Percentiles rank a stretch among this genome's conserved stretches.
Evolutionary conservation across 176 grass and related monocot genomes (phyloP).

Genomic region (Avena insularis): DNA sequence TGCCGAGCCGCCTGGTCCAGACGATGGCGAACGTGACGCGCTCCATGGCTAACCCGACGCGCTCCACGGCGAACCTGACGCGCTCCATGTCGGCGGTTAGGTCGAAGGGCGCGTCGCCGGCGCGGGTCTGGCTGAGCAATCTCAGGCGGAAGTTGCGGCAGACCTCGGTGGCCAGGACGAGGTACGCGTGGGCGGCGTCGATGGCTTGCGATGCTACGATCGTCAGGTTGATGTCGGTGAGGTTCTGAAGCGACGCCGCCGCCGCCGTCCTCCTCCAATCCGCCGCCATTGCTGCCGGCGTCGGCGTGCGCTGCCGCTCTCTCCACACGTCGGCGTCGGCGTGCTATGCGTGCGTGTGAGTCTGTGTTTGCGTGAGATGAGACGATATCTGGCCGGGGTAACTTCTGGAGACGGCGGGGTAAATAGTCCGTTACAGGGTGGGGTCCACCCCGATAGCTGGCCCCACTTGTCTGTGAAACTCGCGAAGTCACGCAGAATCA

Average conservation of each 20-base stretch:
- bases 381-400: background rate
- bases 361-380: too few relatives aligned
- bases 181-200: too few relatives aligned
- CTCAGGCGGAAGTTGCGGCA: too few relatives aligned
- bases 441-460: background rate
- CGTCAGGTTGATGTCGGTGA: background rate
- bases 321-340: too few relatives aligned
- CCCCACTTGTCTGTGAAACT: background rate
- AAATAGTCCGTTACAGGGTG: background rate
- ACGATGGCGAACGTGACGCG: background rate
- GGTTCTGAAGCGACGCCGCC: background rate
- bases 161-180: too few relatives aligned
- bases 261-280: background rate
- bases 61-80: background rate
- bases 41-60: background rate
- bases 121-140: too few relatives aligned
- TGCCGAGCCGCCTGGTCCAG: background rate
- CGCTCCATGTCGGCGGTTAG: background rate
- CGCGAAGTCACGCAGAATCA: background rate
- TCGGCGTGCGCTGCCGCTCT: background rate
- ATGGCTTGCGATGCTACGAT: background rate
- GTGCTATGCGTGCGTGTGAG: too few relatives aligned
- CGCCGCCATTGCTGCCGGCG: background rate
- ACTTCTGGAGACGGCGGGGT: background rate
- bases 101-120: background rate